Evolutionary conservation across 192 early-diverging fungal genomes (phyloP).

Genomic region (Dissophora globulifera): DNA sequence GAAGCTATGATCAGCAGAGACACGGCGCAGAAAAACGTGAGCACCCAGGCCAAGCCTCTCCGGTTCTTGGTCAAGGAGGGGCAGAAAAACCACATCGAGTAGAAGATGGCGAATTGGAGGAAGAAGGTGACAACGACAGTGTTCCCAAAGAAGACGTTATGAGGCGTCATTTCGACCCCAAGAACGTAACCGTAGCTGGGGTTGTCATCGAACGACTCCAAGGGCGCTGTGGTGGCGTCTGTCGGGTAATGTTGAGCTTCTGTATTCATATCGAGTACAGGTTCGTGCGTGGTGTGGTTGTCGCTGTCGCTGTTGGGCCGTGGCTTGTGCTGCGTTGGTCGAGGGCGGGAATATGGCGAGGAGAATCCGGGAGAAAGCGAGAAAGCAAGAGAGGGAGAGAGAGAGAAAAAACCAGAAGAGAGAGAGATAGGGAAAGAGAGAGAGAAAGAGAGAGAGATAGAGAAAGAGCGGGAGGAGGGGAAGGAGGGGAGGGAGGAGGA

Average conservation of each 20-base stretch:
- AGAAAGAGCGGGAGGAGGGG: background rate
- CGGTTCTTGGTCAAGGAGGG: constrained; percentile 22
- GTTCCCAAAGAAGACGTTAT: constrained; percentile 16
- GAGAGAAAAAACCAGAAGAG: background rate
- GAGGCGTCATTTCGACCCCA: constrained; percentile 14
- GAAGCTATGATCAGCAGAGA: background rate
- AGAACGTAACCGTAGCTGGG: constrained; percentile 10
- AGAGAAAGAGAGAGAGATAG: background rate
- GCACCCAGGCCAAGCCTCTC: constrained; percentile 17
- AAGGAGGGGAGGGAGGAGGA: background rate
- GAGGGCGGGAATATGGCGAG: too few species aligned
- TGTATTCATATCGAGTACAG: background rate
- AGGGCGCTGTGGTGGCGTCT: background rate
- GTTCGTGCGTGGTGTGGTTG: too few species aligned
- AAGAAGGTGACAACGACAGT: constrained; percentile 16
- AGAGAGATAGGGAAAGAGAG: background rate
- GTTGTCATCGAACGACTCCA: background rate
- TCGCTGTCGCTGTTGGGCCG: too few species aligned
- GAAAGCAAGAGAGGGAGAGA: too few species aligned
- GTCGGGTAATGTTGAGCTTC: constrained; percentile 1
- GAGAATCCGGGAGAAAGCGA: too few species aligned
- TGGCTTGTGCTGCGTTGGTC: too few species aligned
- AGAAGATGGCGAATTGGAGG: constrained; percentile 27
- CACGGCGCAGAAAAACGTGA: constrained; percentile 18
- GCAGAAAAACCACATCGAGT: constrained; percentile 13